Conservation (phyloP, 1,284 basidiomycete species). For the Pseudozyma sp. region DNA sequence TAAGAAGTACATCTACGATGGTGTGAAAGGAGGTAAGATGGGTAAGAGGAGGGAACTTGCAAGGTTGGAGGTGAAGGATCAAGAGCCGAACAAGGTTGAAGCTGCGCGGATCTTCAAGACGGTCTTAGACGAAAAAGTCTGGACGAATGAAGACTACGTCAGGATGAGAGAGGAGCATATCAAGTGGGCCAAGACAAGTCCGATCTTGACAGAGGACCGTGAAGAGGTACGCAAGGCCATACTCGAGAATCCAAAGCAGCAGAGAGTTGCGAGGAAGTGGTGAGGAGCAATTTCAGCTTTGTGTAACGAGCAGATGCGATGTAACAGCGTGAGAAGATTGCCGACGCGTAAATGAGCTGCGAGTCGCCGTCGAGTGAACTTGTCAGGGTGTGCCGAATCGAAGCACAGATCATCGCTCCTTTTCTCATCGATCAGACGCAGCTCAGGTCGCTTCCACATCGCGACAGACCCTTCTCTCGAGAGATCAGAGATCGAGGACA, state of each 20-base stretch:
- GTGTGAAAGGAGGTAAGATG: neutral
- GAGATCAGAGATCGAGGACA: neutral
- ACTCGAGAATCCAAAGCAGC: conserved; percentile 4
- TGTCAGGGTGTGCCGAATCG: conserved; percentile 17
- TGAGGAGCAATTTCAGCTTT: neutral
- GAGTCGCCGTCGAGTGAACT: neutral
- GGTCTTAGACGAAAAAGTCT: conserved; percentile 28
- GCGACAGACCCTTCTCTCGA: too few species aligned
- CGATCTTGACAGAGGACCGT: conserved; percentile 3
- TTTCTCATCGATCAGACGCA: neutral
- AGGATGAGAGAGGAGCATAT: conserved; percentile 27
- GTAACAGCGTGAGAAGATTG: conserved; percentile 1
- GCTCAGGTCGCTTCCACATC: too few species aligned
- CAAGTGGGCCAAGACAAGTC: conserved; percentile 12
- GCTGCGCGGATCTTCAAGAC: conserved; percentile 36
- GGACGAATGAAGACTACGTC: conserved; percentile 27
- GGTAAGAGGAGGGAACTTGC: conserved; percentile 16
- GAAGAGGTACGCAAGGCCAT: conserved; percentile 21
- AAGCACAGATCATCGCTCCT: conserved; percentile 22
- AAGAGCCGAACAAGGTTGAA: conserved; percentile 46
- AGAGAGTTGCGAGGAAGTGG: conserved; percentile 18
- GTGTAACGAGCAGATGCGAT: neutral
- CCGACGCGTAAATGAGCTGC: conserved; percentile 12
- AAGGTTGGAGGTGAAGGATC: conserved; percentile 14
- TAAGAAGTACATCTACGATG: conserved; percentile 32